These are phyloP conservation scores for Amphirosellinia nigrospora DNA, from an alignment of 495 filamentous ascomycete species.

Conservation along the genomic window DNA sequence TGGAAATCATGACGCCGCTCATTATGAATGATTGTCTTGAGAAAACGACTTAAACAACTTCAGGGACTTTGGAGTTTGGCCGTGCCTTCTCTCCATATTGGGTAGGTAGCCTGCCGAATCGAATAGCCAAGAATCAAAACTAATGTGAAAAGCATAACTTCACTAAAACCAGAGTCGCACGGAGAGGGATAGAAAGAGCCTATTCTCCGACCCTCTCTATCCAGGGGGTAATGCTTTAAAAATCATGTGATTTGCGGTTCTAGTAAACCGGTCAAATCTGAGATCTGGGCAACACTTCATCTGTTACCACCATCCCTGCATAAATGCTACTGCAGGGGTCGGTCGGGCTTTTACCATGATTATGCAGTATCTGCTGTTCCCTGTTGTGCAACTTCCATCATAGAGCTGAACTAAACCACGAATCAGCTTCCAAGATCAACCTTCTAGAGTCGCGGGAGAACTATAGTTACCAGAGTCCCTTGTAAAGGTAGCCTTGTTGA, in stretches of 20 bases:
- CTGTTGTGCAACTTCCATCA: slow-evolving; percentile 15
- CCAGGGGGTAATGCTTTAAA: neutral
- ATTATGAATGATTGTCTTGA: neutral
- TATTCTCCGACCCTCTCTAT: neutral
- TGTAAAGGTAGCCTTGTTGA: neutral
- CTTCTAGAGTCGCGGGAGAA: neutral
- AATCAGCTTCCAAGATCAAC: slow-evolving; percentile 11
- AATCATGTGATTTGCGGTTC: slow-evolving; percentile 12
- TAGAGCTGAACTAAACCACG: slow-evolving; percentile 10
- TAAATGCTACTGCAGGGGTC: slow-evolving; percentile 19
- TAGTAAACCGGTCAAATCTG: slow-evolving; percentile 10
- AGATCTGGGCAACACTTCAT: slow-evolving; percentile 4
- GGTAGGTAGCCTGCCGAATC: slow-evolving; percentile 2
- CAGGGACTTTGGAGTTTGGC: neutral
- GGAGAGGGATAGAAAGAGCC: neutral
- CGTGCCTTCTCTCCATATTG: neutral
- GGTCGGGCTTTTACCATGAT: slow-evolving; percentile 5
- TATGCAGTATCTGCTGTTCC: neutral
- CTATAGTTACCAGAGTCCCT: neutral
- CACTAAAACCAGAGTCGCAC: neutral
- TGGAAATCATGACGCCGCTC: neutral
- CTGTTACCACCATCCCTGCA: slow-evolving; percentile 26
- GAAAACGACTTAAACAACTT: neutral
- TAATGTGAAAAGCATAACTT: neutral
- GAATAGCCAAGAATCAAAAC: neutral